These are phyloP conservation scores for Isatis lusitanica DNA, from an alignment of 441 rosid species.

Conservation along the genomic window DNA sequence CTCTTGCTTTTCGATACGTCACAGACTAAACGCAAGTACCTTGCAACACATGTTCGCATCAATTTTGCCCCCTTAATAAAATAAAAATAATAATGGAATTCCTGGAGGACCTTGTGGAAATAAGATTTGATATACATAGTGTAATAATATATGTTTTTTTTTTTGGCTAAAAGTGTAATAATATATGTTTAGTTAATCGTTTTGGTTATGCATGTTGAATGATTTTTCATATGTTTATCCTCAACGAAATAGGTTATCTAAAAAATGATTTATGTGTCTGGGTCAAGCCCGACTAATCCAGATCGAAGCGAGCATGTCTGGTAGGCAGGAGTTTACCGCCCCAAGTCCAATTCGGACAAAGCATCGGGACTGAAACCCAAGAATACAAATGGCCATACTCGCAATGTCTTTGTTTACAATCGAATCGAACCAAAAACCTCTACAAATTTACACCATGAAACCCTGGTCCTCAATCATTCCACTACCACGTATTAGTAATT, in stretches of 20 bases:
- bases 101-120: neutral
- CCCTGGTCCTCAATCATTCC: neutral
- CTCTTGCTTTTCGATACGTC: neutral
- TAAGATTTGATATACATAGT: neutral
- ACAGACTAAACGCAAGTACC: constrained; percentile 4
- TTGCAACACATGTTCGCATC: neutral
- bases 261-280: neutral
- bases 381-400: neutral
- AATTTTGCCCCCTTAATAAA: neutral
- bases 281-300: neutral
- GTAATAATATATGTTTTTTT: too few species aligned
- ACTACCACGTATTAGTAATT: neutral
- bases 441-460: neutral
- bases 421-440: neutral
- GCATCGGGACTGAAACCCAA: neutral
- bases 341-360: neutral
- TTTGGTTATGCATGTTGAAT: neutral
- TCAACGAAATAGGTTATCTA: neutral
- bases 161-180: too few species aligned
- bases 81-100: neutral
- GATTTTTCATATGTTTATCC: neutral
- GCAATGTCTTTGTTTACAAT: neutral
- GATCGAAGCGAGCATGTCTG: neutral
- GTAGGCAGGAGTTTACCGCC: neutral
- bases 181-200: neutral